Evolutionary conservation across 495 filamentous ascomycete genomes (phyloP), one percentile per base, ranked within the genome.

Genomic region (Penicillium argentinense): DNA sequence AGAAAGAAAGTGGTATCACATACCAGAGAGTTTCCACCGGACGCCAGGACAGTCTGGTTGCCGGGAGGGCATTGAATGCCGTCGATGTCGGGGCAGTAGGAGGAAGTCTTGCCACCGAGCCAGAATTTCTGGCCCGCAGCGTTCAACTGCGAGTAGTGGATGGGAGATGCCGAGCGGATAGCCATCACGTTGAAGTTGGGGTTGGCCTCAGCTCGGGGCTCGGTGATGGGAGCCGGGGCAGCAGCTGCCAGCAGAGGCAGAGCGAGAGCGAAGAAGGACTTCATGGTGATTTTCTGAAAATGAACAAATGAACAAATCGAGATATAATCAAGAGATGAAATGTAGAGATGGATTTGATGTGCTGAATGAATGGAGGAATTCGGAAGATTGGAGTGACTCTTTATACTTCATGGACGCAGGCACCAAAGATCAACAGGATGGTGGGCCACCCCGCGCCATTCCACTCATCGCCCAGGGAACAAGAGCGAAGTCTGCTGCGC

Each of bases 71-170:
- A 78, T 16, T 32, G 14, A 14, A 23, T 3, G n/a, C 45, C 59
- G 0, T 53, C 46, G 7, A 47, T 14, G 33, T 9, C 12, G 1
- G 73, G 73, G 47, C 73, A 76, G 63, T 68, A 73, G 27, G 68
- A 59, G 8, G 64, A 44, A 5, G 73, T 64, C 2, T 56, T n/a
- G 7, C 64, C 68, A 23, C 70, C 70, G 1, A 76, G 59, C 42
- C 51, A 76, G 66, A 76, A 72, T 27, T 57, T 56, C 26, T 63
- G 52, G n/a, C 64, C 63, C 6, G 56, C 55, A 14, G 71, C 71
- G 42, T 67, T 74, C 50, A 76, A 45, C 40, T 60, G 45, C 5
- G 58, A 36, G 49, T 63, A 60, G 53, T 76, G 71, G 57, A 76
- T 66, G 13, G 69, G 68, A 1, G 67, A 72, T 29, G 45, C 69